Base-by-base conservation (phyloP, 169 alveolate genomes). In the Plasmodium vivax region DNA sequence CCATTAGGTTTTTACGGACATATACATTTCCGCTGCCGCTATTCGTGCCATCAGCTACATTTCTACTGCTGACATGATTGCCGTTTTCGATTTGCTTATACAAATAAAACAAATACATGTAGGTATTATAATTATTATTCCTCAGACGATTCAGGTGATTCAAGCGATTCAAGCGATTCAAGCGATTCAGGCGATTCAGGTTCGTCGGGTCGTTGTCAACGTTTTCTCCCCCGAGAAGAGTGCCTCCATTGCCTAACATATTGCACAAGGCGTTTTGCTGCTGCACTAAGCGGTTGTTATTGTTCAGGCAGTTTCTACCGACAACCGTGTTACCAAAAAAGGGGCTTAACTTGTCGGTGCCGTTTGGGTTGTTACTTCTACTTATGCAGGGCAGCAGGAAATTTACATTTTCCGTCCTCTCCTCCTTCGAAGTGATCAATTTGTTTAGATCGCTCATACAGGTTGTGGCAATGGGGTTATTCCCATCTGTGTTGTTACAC, bases 81-180 rank as follows among this genome's bases (percentile, higher is more conserved):
- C 58, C 32, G 84, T 74, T 41, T 8, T 87, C 82, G 6, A 73
- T 73, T 45, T 27, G 58, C 34, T 56, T 87, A 87, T 77, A 75
- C 34, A 87, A 32, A 56, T 87, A 27, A 14, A 87, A 54, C 80
- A 87, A 9, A 58, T 51, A 34, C 71, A 77, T 75, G 62, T 43
- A 77, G 41, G 47, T 51, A 77, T 75, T 87, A n/a, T 54, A 74
- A 34, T 87, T 87, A 87, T 54, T 32, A 87, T 56, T 87, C 10
- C 38, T 87, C 71, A 87, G 16, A 32, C 8, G 45, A 45, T 72
- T 84, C 41, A 72, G 16, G 36, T 36, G 27, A 23, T 23, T 23
- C 27, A 23, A 23, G 27, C 27, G 27, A 23, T 23, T 23, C 27
- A 23, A 0, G 27, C 27, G 27, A 23, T 23, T 23, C 27, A 23